Conservation (phyloP, 164 flowering plant genomes). For the grape (Vitis vinifera) region DNA sequence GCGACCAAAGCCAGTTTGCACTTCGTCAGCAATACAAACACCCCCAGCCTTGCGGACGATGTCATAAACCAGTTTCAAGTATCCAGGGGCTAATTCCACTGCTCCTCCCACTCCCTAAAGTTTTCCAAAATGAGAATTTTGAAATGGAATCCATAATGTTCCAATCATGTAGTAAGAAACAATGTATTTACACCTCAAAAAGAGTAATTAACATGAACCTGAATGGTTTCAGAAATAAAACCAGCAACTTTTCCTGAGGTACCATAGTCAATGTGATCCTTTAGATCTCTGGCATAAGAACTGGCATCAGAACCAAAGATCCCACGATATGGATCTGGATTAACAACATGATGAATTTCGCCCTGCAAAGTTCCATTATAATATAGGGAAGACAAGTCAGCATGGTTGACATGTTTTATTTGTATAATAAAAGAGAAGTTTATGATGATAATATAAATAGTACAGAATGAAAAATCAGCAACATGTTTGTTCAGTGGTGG, state of each 20-base stretch:
- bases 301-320: conserved; percentile 76
- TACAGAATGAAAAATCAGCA: no score
- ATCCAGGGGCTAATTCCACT: conserved; percentile 96
- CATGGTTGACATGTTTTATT: not conserved
- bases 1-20: conserved; percentile 99
- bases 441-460: no score
- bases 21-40: conserved; percentile 98
- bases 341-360: conserved; percentile 91
- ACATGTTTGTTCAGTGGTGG: no score
- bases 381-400: not conserved
- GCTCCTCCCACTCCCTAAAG: conserved; percentile 96
- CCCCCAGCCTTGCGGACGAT: conserved; percentile 94
- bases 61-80: conserved; percentile 85
- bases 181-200: not conserved
- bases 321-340: conserved; percentile 96
- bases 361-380: conserved; percentile 51
- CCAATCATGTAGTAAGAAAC: not conserved
- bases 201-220: conserved; percentile 41
- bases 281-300: conserved; percentile 79
- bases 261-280: conserved; percentile 92
- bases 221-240: conserved; percentile 96
- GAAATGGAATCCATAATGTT: not conserved
- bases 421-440: not conserved
- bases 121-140: conserved; percentile 7
- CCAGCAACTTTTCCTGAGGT: conserved; percentile 95